These are phyloP conservation scores for Huntiella abstrusa DNA, from an alignment of 2,329 filamentous ascomycete genomes.

Conservation along the genomic window DNA sequence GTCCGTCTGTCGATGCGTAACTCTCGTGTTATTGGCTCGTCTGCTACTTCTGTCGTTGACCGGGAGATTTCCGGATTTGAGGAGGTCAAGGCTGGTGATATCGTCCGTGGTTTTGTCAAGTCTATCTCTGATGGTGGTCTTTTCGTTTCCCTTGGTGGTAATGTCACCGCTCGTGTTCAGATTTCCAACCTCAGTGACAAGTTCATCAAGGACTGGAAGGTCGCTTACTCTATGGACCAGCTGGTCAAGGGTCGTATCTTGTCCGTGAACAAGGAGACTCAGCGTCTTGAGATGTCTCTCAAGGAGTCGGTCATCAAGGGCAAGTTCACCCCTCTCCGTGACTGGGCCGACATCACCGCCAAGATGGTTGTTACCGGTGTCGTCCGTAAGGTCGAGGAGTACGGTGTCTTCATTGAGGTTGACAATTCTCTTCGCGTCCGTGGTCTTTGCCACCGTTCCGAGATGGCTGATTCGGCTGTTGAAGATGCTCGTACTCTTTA, in stretches of 20 bases:
- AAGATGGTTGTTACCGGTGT: slow-evolving; percentile 78
- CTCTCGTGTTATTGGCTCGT: slow-evolving; percentile 66
- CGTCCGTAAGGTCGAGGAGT: slow-evolving; percentile 84
- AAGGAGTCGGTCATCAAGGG: slow-evolving; percentile 71
- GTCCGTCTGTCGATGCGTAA: slow-evolving; percentile 66
- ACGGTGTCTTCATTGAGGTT: slow-evolving; percentile 82
- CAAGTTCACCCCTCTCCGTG: slow-evolving; percentile 54
- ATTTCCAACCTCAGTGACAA: slow-evolving; percentile 78
- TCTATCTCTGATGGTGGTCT: slow-evolving; percentile 77
- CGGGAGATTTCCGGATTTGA: slow-evolving; percentile 52
- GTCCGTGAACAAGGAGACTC: slow-evolving; percentile 45
- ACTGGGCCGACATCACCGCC: slow-evolving; percentile 55
- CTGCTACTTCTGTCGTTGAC: slow-evolving; percentile 62
- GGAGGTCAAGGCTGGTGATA: slow-evolving; percentile 57
- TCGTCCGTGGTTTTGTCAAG: slow-evolving; percentile 82
- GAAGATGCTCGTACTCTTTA: slow-evolving; percentile 80
- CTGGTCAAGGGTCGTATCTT: slow-evolving; percentile 76
- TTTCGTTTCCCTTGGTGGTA: slow-evolving; percentile 67
- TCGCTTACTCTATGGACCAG: slow-evolving; percentile 70
- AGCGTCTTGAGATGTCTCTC: slow-evolving; percentile 68
- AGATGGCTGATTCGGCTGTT: slow-evolving; percentile 73
- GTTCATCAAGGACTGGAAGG: slow-evolving; percentile 91
- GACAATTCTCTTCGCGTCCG: slow-evolving; percentile 78
- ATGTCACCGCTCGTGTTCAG: slow-evolving; percentile 64
- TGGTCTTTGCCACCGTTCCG: slow-evolving; percentile 76